Evolutionary conservation across 1,284 basidiomycete genomes (phyloP), one percentile per base, ranked within the genome.

Genomic region (Vanrija sp.): DNA sequence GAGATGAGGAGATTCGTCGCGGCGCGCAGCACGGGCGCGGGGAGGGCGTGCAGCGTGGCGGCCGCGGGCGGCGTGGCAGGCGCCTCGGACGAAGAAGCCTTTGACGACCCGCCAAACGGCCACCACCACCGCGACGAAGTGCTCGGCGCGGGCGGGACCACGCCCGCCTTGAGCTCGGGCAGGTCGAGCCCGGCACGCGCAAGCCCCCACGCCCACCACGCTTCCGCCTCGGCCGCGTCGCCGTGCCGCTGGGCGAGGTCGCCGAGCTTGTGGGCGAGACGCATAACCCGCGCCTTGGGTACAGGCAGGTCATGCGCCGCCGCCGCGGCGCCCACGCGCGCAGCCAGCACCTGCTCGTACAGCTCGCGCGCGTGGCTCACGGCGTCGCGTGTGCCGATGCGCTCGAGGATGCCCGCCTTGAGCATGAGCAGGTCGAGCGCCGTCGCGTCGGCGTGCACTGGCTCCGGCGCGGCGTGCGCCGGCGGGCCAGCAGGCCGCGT

Each of bases 1-100:
- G 88, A 87, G 7, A 87, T 81, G 2, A 91, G 78, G 15, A 84
- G 80, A 8, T 84, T 83, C 1, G 83, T 79, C 42, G 88, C 74
- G 16, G 84, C 83, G 56, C 90, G 82, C 60, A 89, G 86, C 6
- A 83, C 80, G n/a, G 81, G 78, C 14, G 74, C 68, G 1, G 70
- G 43, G 9, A 72, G 56, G 9, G 52, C 15, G 14, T 52, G 6
- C 28, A 28, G 10, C 19, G 57, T 15, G n/a, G 60, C 25, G 14
- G 51, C 19, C 5, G 39, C 34, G 23, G 23, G 42, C 25, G 49
- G 28, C 23, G 60, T 26, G 38, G 55, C 26, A 44, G 42, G 29
- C 23, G 47, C 46, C 28, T 28, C 28, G 6, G 23, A 28, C 46
- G 55, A 48, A 6, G 51, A 23, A 15, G 49, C 23, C 42, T 21